phyloP scores from a whole-genome alignment of 306 rosid genomes.

The Dalbergia cultrata region DNA sequence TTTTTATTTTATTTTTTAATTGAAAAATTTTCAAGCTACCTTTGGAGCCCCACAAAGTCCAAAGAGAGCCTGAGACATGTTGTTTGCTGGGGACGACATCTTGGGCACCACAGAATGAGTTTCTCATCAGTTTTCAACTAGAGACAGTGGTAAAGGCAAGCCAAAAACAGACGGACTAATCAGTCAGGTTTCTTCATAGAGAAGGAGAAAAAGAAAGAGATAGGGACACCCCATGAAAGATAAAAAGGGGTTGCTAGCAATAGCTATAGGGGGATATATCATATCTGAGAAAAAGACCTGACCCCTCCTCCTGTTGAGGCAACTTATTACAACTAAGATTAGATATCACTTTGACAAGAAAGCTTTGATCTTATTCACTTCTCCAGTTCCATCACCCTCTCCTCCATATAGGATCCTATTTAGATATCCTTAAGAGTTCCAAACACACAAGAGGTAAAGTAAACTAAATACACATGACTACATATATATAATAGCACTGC shows the following conservation, averaged over 20 bases:
- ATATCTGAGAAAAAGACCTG: slow-evolving; percentile 70
- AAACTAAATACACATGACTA: slow-evolving; percentile 39
- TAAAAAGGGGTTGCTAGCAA: slow-evolving; percentile 39
- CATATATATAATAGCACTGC: slow-evolving; percentile 4
- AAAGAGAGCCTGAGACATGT: slow-evolving; percentile 54
- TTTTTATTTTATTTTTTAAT: background rate
- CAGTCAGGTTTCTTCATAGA: slow-evolving; percentile 64
- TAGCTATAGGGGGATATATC: slow-evolving; percentile 41
- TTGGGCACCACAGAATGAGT: slow-evolving; percentile 53
- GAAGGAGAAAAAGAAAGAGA: slow-evolving; percentile 66
- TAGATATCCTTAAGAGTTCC: slow-evolving; percentile 41
- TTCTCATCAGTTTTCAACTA: slow-evolving; percentile 51
- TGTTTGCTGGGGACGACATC: slow-evolving; percentile 58
- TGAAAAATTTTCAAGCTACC: slow-evolving; percentile 19
- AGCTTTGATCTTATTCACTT: slow-evolving; percentile 58
- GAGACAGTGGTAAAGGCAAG: slow-evolving; percentile 51
- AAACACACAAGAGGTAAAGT: slow-evolving; percentile 1
- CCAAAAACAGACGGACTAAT: slow-evolving; percentile 49
- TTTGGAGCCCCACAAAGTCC: slow-evolving; percentile 56
- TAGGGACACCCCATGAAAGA: slow-evolving; percentile 62
- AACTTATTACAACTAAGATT: slow-evolving; percentile 46
- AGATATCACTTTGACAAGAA: slow-evolving; percentile 63
- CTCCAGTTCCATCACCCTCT: slow-evolving; percentile 27
- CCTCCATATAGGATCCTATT: slow-evolving; percentile 48
- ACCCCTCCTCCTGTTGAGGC: slow-evolving; percentile 50